Evolutionary conservation across 2,329 filamentous ascomycete genomes (phyloP), one percentile per base, ranked within the genome.

Genomic region (Neopestalotiopsis clavispora): DNA sequence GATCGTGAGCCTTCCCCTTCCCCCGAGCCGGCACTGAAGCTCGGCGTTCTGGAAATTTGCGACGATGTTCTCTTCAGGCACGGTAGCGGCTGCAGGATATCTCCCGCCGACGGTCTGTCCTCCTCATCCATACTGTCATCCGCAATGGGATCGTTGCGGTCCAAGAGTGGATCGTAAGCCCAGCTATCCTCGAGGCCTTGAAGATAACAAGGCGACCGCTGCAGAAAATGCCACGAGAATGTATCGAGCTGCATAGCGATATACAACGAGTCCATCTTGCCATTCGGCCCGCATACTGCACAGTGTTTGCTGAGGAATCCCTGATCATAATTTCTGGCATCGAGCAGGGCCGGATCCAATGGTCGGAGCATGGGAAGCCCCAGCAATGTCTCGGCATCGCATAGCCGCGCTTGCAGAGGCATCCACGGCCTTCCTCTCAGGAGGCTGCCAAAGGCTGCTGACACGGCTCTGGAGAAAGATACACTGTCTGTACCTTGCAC

Each of bases 341-440:
- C 79, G 42, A 84, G 71, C n/a, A 86, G 76, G 30, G 77, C 73
- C 1, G 80, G 70, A 9, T 86, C 84, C 14, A 89, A 80, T 38
- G 83, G 84, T n/a, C 87, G 83, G 30, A 90, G 79, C 87, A 89
- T 90, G 2, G 88, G 87, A 42, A 89, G 82, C 1, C 87, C 88
- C 69, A 85, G 81, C 13, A 89, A 80, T 14, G 80, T 82, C 69
- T 85, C 82, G 28, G 84, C 87, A 67, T 89, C 87, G 75, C 88
- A 89, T 3, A 89, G 82, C 73, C 85, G 84, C 17, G 87, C 87
- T 71, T 89, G 85, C n/a, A 90, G 78, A 13, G 87, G 87, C 77
- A 87, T 82, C 88, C 88, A 90, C 4, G 81, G 72, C 23, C 86
- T 82, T 0, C 84, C 85, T 57, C 79, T 81, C 3, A 90, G 80